These are phyloP conservation scores for Fimicolochytrium jonesii DNA, from an alignment of 192 early-diverging fungal genomes.

Conservation along the genomic window DNA sequence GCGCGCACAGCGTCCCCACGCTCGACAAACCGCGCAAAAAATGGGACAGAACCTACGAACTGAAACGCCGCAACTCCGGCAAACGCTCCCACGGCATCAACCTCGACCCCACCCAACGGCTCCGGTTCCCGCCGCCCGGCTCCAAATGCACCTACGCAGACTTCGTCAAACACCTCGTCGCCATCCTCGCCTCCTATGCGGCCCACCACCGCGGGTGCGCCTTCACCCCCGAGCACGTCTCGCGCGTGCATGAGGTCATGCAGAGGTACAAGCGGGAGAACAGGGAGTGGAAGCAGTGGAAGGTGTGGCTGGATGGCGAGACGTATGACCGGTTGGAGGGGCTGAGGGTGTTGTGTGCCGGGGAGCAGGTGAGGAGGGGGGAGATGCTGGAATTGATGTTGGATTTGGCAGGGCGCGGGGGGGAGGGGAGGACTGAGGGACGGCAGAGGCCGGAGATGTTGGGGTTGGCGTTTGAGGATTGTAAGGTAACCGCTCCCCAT, in stretches of 20 bases:
- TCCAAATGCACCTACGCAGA: neutral
- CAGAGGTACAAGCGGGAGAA: neutral
- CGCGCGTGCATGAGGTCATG: neutral
- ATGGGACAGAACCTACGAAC: slow-evolving; percentile 12
- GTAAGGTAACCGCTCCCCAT: no score
- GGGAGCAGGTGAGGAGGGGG: neutral
- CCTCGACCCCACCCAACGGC: neutral
- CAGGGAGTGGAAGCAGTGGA: neutral
- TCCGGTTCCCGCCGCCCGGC: neutral
- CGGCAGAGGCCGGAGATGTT: no score
- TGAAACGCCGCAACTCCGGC: neutral
- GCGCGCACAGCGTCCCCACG: neutral
- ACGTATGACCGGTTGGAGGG: neutral
- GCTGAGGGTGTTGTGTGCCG: neutral
- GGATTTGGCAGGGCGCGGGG: neutral
- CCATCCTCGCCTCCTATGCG: neutral
- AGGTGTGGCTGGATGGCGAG: slow-evolving; percentile 2
- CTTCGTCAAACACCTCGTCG: neutral
- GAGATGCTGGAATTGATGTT: slow-evolving; percentile 11
- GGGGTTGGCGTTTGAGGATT: no score
- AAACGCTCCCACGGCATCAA: slow-evolving; percentile 2
- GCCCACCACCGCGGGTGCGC: neutral
- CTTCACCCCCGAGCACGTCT: neutral
- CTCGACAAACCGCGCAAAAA: neutral
- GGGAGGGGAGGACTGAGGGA: neutral